A percentile compares a stretch with the other conserved stretches of the same genome.
These are phyloP conservation scores for Cercospora sesami DNA, from an alignment of 2,329 filamentous ascomycete species.

Conservation along the genomic window DNA sequence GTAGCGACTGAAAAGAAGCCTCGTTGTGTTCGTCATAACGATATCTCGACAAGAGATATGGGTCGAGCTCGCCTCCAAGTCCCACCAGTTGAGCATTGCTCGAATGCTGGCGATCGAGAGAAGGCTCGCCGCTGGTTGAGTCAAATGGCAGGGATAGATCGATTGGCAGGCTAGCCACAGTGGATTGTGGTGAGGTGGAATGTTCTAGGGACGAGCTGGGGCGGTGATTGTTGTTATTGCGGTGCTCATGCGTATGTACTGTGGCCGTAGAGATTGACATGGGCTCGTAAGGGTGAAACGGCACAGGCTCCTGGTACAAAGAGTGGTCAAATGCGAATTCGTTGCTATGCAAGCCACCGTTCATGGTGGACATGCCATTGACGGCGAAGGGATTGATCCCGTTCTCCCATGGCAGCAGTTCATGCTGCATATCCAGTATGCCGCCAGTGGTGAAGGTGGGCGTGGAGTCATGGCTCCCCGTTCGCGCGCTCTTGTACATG, in stretches of 20 bases:
- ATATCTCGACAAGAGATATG: constrained; percentile 38
- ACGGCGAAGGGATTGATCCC: constrained; percentile 33
- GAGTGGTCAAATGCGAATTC: constrained; percentile 37
- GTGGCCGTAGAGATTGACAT: constrained; percentile 29
- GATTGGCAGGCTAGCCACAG: constrained; percentile 21
- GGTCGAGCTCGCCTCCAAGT: constrained; percentile 38
- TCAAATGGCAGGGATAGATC: constrained; percentile 34
- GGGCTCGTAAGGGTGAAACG: constrained; percentile 34
- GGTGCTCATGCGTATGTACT: constrained; percentile 18
- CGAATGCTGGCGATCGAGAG: constrained; percentile 36
- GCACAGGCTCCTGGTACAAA: constrained; percentile 33
- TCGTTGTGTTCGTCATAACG: constrained; percentile 40
- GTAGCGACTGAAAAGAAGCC: constrained; percentile 35
- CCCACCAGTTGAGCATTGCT: constrained; percentile 40
- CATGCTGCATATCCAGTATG: constrained; percentile 33
- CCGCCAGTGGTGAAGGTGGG: constrained; percentile 27
- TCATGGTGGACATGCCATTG: constrained; percentile 28
- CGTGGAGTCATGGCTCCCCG: constrained; percentile 25
- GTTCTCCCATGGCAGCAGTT: constrained; percentile 35
- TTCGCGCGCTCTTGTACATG: constrained; percentile 24
- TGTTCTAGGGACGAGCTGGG: constrained; percentile 30
- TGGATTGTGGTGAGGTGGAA: constrained; percentile 30
- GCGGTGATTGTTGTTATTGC: constrained; percentile 14
- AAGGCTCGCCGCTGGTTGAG: constrained; percentile 34
- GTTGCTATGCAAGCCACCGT: constrained; percentile 17